Conservation (phyloP, 169 alveolate genomes). For the Eimeria maxima region DNA sequence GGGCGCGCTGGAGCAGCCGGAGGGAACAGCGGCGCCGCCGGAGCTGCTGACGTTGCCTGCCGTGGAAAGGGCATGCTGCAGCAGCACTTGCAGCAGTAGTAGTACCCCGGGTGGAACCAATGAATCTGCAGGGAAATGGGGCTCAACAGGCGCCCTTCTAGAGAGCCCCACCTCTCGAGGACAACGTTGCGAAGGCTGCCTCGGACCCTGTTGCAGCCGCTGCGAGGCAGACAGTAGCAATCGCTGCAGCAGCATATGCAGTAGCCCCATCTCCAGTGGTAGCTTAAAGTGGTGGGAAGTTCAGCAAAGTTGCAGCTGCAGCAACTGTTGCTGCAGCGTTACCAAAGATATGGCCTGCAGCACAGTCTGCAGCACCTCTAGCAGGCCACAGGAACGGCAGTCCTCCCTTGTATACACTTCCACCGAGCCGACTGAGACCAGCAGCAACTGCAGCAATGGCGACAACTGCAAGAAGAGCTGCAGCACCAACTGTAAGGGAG, state of each 20-base stretch:
- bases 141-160: background rate
- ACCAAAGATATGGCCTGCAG: constrained; percentile 39
- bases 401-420: background rate
- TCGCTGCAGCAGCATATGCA: constrained; percentile 18
- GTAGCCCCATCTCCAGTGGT: background rate
- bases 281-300: constrained; percentile 51
- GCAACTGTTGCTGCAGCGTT: constrained; percentile 6
- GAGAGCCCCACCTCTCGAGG: constrained; percentile 42
- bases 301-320: background rate
- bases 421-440: constrained; percentile 7
- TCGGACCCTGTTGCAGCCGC: constrained; percentile 28
- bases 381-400: constrained; percentile 34
- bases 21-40: constrained; percentile 18
- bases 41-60: constrained; percentile 53
- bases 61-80: constrained; percentile 45
- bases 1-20: constrained; percentile 19
- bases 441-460: constrained; percentile 1
- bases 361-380: constrained; percentile 53
- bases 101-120: constrained; percentile 54
- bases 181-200: constrained; percentile 44
- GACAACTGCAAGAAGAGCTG: background rate
- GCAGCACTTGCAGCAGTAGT: constrained; percentile 73
- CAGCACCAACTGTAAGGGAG: background rate
- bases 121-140: constrained; percentile 62
- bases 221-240: constrained; percentile 3